These are phyloP conservation scores for Pycnococcus provasolii DNA, from an alignment of 139 green algal genomes.

Conservation along the genomic window DNA sequence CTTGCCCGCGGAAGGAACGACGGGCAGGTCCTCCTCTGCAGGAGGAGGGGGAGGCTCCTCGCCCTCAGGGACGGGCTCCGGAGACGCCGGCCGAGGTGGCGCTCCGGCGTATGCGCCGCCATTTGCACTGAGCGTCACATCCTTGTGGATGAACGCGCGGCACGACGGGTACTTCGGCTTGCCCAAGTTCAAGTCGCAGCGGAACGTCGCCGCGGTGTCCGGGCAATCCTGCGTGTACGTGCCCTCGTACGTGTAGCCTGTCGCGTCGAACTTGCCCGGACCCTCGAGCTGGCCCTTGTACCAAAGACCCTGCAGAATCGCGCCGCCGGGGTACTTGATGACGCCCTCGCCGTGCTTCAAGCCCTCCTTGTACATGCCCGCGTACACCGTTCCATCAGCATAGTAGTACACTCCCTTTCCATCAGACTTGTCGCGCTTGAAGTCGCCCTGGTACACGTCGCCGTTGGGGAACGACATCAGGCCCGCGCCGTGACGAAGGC, in stretches of 20 bases:
- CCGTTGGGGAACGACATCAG: not conserved
- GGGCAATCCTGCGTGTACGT: not conserved
- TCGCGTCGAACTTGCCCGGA: not conserved
- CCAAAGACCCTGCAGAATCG: not conserved
- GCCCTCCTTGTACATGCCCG: not conserved
- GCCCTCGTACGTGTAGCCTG: not conserved
- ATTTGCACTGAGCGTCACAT: too few species aligned
- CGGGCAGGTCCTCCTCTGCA: too few species aligned
- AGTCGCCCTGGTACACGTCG: not conserved
- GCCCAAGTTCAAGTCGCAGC: too few species aligned
- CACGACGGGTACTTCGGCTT: too few species aligned
- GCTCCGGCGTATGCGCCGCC: too few species aligned
- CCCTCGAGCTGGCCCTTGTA: not conserved
- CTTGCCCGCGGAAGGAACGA: too few species aligned
- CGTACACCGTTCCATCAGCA: not conserved
- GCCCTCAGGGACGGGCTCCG: too few species aligned
- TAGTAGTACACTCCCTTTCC: constrained; percentile 1
- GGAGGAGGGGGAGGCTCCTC: too few species aligned
- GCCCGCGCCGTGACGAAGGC: not conserved
- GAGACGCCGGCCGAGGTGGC: too few species aligned
- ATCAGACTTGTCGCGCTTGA: not conserved
- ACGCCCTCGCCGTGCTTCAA: not conserved
- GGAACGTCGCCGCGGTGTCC: too few species aligned
- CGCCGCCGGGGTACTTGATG: not conserved
- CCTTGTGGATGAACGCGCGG: too few species aligned